Evolutionary conservation across 768 basidiomycete genomes (phyloP), one percentile per base, ranked within the genome.

Genomic region (Vararia minispora): DNA sequence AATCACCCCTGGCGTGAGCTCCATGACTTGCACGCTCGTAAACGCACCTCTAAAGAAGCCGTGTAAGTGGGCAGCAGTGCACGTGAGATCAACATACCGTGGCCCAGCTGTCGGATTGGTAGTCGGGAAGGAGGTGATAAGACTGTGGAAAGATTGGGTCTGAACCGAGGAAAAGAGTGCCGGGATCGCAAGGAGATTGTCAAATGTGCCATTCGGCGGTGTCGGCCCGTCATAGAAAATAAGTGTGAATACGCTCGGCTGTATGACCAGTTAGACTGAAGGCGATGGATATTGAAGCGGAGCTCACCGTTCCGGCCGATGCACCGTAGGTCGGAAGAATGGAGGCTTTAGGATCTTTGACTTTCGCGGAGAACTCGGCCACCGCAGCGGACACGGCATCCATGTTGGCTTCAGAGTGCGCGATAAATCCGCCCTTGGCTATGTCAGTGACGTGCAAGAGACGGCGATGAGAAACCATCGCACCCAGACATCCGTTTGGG

Each of bases 161-260:
- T n/a, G n/a, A n/a, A n/a, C 53, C 51, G 3, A 50, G 50, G 17
- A 69, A 32, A 13, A 50, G 38, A 2, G n/a, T n/a, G n/a, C n/a
- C n/a, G 67, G 66, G 25, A 75, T 68, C 1, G 58, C 56, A 17
- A 74, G 44, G 53, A 72, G 71, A 7, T 61, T 62, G 41, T 75
- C 71, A 43, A 74, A 75, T 20, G 72, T 63, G 1, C 69, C 72
- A 0, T 44, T 40, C 0, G 72, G 73, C 1, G 64, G 64, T 0
- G 52, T 60, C 11, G 76, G 75, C 1, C 46, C 69, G 47, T 80
- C 71, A 46, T 81, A 79, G 54, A 80, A 81, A 17, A 80, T 36
- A 3, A 72, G 37, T 6, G 57, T 53, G 40, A 53, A 50, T 34
- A 43, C 41, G 23, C 48, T 25, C 28, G 35, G 40, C 54, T 54